A percentile compares a stretch with the other conserved stretches of the same genome.
These are phyloP conservation scores for Magnolia kwangsiensis DNA, from an alignment of 164 flowering plant genomes.

Conservation along the genomic window DNA sequence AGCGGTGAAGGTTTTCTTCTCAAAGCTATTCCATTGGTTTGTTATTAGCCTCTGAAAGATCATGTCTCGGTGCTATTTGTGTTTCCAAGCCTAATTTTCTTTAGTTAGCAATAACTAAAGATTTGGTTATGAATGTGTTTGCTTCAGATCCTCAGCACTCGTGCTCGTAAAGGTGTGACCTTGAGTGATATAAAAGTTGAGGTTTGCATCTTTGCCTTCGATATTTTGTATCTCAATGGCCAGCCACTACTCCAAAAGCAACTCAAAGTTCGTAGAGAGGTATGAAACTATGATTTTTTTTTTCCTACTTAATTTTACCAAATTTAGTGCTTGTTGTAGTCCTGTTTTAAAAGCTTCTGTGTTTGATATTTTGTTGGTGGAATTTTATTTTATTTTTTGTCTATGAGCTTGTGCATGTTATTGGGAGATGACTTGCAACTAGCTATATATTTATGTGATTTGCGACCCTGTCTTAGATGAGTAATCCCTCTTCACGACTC, in stretches of 20 bases:
- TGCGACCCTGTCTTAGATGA: too few species aligned
- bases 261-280: slow-evolving; percentile 83
- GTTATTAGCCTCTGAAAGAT: background rate
- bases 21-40: background rate
- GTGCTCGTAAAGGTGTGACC: slow-evolving; percentile 85
- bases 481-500: too few species aligned
- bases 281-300: slow-evolving; percentile 15
- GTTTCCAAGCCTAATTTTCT: background rate
- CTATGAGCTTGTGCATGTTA: too few species aligned
- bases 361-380: too few species aligned
- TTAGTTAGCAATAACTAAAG: background rate
- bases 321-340: background rate
- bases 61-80: background rate
- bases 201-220: slow-evolving; percentile 92
- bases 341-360: background rate
- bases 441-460: too few species aligned
- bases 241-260: slow-evolving; percentile 76
- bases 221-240: slow-evolving; percentile 81
- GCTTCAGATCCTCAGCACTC: slow-evolving; percentile 73
- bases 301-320: background rate
- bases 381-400: too few species aligned
- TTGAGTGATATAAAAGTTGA: slow-evolving; percentile 75
- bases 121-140: background rate
- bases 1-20: background rate
- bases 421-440: too few species aligned